Evolutionary conservation across 495 filamentous ascomycete species (phyloP), one percentile per base, ranked within the genome.

Genomic region (Talaromyces liani): DNA sequence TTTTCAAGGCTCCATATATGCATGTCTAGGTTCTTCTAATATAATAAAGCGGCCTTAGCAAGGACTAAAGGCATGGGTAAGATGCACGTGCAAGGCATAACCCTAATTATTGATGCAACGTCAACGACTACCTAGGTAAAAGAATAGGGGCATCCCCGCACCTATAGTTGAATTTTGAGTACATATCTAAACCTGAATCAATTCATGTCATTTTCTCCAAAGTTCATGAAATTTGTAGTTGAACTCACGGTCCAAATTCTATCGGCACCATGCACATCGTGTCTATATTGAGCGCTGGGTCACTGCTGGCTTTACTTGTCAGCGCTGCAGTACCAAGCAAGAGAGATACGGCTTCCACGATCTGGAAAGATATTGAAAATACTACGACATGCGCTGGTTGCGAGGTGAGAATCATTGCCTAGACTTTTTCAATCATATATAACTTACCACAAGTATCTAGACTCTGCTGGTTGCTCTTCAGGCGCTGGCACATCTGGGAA

Each of bases 391-490:
- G 80, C 68, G 67, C 75, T 2, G 75, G 69, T 58, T 84, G 81
- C 62, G 75, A 83, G 70, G 79, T 80, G 62, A 27, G 75, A 36
- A 8, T 36, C 14, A 20, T 12, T n/a, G 4, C 34, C 18, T 29
- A n/a, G 7, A 20, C 10, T 22, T 54, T 7, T 9, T 9, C 51
- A 10, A 24, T 6, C 6, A 12, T 12, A 24, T 10, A 10, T 10
- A 6, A n/a, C 39, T 58, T 41, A 41, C 36, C 10, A 14, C 36
- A 41, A 41, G 36, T 41, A 41, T 41, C 14, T 57, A 81, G 80
- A 70, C 66, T 47, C 66, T 82, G 4, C 63, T 84, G n/a, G 66
- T 77, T 25, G 70, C 77, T 7, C 73, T 85, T 16, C 81, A 83
- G 63, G 67, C 73, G 2, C 65, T 78, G 16, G 78, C 82, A 4